Base-by-base conservation (phyloP, 352 stramenopile genomes). In the Saprolegnia parasitica region DNA sequence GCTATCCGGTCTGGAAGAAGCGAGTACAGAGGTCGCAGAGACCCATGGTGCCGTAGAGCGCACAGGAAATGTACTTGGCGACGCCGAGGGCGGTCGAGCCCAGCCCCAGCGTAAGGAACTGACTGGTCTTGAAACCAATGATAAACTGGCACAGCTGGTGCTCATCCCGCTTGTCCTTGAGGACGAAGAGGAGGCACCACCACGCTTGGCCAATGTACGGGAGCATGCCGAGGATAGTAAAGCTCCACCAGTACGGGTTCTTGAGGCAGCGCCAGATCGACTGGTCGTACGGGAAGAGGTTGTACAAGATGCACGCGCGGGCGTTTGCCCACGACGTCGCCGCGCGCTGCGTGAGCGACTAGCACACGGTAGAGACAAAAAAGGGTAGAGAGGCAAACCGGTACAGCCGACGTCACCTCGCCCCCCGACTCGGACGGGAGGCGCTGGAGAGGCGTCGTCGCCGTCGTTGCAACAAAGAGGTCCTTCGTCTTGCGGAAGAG, bases 81-180 rank as follows among this genome's bases (percentile, higher is more conserved):
- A 93, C 70, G 3, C 86, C 88, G 40, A 88, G 77, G 18, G 81
- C 71, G 49, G 83, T 89, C 64, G 87, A 79, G 64, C 91, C 72
- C 20, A 95, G 75, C 0, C 90, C 90, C 23, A 96, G 78, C 18
- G 87, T 92, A 54, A 96, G 87, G 66, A 97, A 97, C 71, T 96
- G 89, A 6, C 88, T 87, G n/a, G 81, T 82, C 55, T 96, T 93
- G 76, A 97, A 96, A 18, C 87, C 85, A 20, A 96, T 84, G 56
- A 97, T 96, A 46, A 97, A 97, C 66, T 97, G 81, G 64, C 87
- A 96, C n/a, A 97, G 74, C 67, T 96, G 89, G 65, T 95, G 91
- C 73, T 97, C 90, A 74, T 97, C 91, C 35, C 84, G 93, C 71
- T 96, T 96, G 80, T 97, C 88, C 72, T 96, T 94, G 60, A 96